These are phyloP conservation scores for Fusarium brachygibbosum DNA, from an alignment of 2,329 filamentous ascomycete genomes.

Conservation along the genomic window DNA sequence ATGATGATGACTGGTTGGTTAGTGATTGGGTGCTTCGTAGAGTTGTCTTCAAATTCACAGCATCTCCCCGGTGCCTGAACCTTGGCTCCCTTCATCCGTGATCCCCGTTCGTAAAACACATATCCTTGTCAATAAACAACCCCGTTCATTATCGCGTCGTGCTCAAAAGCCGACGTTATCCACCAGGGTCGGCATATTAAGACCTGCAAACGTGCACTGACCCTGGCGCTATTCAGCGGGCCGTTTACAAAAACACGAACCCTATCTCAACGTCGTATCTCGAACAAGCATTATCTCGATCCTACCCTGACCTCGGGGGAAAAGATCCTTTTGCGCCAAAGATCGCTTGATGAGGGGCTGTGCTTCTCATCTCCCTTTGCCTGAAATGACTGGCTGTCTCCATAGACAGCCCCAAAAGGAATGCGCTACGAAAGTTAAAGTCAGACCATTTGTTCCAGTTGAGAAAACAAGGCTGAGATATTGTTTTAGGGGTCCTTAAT, in stretches of 20 bases:
- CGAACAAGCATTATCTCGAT: conserved; percentile 2
- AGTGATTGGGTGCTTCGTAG: no score
- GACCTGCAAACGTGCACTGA: background rate
- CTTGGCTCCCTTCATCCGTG: background rate
- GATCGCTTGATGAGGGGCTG: no score
- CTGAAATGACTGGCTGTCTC: background rate
- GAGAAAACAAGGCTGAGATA: background rate
- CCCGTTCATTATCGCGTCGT: background rate
- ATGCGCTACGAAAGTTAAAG: conserved; percentile 4
- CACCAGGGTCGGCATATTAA: conserved; percentile 7
- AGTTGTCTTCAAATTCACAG: no score
- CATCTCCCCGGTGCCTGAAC: background rate
- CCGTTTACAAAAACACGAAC: background rate
- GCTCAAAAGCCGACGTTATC: background rate
- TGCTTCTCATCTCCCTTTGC: no score
- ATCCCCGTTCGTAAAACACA: background rate
- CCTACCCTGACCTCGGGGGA: background rate
- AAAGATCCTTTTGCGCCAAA: no score
- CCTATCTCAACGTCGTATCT: conserved; percentile 15
- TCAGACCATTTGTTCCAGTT: background rate
- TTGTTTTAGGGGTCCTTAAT: background rate
- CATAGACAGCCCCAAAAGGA: background rate
- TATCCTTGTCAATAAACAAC: background rate
- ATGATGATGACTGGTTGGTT: background rate
- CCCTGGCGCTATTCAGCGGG: conserved; percentile 7